Percentiles rank a stretch among this genome's conserved stretches.
Evolutionary conservation across 805 yeast species (phyloP).

Genomic region (Wickerhamiella slavikovae): DNA sequence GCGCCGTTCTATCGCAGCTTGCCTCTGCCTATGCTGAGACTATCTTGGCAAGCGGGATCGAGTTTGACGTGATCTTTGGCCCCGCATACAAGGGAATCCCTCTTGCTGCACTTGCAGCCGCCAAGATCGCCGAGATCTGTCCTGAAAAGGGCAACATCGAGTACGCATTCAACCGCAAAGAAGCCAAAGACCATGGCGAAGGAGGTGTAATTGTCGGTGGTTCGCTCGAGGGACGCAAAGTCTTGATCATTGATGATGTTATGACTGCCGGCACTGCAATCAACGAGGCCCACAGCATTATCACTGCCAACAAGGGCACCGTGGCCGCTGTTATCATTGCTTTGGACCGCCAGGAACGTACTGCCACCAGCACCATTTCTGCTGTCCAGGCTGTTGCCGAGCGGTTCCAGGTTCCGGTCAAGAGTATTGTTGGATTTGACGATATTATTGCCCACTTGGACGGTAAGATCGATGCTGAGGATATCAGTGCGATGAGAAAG

Average conservation of each 20-base stretch:
- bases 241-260: constrained; percentile 85
- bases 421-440: constrained; percentile 54
- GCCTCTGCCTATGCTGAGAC: constrained; percentile 82
- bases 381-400: constrained; percentile 67
- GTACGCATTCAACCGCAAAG: constrained; percentile 87
- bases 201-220: constrained; percentile 92
- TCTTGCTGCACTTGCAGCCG: constrained; percentile 78
- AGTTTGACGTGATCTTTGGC: constrained; percentile 83
- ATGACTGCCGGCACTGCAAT: constrained; percentile 98
- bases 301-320: constrained; percentile 42
- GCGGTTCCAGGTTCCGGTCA: constrained; percentile 61
- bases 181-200: constrained; percentile 86
- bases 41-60: constrained; percentile 57
- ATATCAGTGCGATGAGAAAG: constrained; percentile 12
- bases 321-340: constrained; percentile 79
- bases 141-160: constrained; percentile 43
- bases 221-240: constrained; percentile 43
- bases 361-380: constrained; percentile 45
- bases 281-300: constrained; percentile 76
- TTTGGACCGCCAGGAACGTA: constrained; percentile 79
- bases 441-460: constrained; percentile 51
- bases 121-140: constrained; percentile 78
- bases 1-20: constrained; percentile 52
- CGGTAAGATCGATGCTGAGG: constrained; percentile 9
- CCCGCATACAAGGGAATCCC: constrained; percentile 98